Conservation (phyloP, 129 eudicot genomes). For the Scalesia atractyloides region DNA sequence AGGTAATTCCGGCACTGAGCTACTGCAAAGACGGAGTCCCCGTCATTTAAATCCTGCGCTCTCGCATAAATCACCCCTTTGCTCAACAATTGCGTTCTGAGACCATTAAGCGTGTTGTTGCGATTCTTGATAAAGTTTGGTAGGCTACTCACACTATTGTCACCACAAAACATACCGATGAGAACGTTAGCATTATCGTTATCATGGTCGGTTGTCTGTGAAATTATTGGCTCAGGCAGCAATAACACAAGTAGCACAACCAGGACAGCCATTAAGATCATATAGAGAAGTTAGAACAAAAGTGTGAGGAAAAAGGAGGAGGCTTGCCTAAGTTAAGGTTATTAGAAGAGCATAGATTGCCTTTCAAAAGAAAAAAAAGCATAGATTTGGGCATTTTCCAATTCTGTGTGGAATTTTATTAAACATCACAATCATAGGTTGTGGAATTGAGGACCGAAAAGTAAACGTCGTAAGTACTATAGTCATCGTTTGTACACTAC, state of each 20-base stretch:
- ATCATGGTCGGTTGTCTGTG: conserved; percentile 18
- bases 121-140: conserved; percentile 43
- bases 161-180: conserved; percentile 13
- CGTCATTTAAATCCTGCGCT: conserved; percentile 44
- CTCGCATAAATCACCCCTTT: conserved; percentile 39
- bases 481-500: no score
- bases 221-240: conserved; percentile 5
- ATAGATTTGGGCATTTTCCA: no score
- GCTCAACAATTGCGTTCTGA: conserved; percentile 38
- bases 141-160: not conserved
- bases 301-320: not conserved
- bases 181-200: not conserved
- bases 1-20: conserved; percentile 66
- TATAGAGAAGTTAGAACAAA: conserved; percentile 1
- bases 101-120: conserved; percentile 45
- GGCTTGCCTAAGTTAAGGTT: not conserved
- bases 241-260: conserved; percentile 20
- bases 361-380: no score
- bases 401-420: no score
- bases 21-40: conserved; percentile 54
- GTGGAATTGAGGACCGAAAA: no score
- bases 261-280: conserved; percentile 7
- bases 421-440: no score
- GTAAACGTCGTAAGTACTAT: no score
- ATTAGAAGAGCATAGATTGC: not conserved